Conservation (phyloP, 1,284 basidiomycete genomes). For the Leccinum pachyderme region DNA sequence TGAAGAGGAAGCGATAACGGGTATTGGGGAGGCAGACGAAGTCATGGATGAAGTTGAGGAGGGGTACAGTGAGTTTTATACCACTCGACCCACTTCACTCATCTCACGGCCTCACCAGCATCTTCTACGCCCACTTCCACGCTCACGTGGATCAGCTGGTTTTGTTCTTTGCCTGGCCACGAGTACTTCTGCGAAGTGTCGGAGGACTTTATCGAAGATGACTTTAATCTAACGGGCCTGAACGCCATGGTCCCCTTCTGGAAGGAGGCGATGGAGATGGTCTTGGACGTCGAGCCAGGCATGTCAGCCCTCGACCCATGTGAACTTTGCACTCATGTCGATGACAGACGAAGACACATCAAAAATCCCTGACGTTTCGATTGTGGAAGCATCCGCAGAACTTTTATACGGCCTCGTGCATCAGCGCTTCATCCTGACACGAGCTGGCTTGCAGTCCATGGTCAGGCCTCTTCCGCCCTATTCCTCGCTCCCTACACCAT, state of each 20-base stretch:
- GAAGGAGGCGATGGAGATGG: constrained; percentile 99
- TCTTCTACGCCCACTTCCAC: constrained; percentile 84
- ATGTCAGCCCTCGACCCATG: constrained; percentile 33
- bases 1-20: constrained; percentile 52
- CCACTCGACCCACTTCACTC: constrained; percentile 12
- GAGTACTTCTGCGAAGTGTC: constrained; percentile 99
- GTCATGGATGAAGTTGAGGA: constrained; percentile 70
- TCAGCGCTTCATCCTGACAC: constrained; percentile 94
- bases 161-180: constrained; percentile 96
- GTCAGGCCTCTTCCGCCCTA: constrained; percentile 44
- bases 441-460: constrained; percentile 94
- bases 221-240: constrained; percentile 98
- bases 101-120: constrained; percentile 42
- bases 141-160: constrained; percentile 98
- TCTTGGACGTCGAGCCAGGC: constrained; percentile 99
- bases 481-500: constrained; percentile 17
- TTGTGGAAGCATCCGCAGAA: constrained; percentile 97
- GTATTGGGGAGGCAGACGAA: constrained; percentile 57
- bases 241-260: constrained; percentile 97
- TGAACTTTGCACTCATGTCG: constrained; percentile 13
- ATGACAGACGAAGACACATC: constrained; percentile 85
- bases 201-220: constrained; percentile 99
- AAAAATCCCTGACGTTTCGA: constrained; percentile 92
- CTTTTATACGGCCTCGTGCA: constrained; percentile 97
- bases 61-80: constrained; percentile 61